Evolutionary conservation across 306 rosid species (phyloP).

Genomic region (Glycine tomentella): DNA sequence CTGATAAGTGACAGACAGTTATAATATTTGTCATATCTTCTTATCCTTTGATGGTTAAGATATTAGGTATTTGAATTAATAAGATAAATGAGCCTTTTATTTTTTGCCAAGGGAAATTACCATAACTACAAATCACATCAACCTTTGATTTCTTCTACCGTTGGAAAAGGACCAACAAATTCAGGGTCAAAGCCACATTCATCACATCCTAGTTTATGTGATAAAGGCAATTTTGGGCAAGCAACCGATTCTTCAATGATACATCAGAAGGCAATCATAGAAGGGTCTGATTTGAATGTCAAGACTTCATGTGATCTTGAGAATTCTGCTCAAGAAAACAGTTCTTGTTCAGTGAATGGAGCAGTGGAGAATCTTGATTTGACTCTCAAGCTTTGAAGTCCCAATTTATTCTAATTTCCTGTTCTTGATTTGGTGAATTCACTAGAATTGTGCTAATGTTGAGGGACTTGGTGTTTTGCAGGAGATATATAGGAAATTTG

Average conservation of each 20-base stretch:
- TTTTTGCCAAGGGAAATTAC: too few relatives aligned
- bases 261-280: too few relatives aligned
- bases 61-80: too few relatives aligned
- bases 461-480: neutral
- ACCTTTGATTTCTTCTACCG: neutral
- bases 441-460: neutral
- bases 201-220: neutral
- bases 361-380: neutral
- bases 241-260: neutral
- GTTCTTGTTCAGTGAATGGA: neutral
- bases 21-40: too few relatives aligned
- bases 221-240: neutral
- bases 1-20: too few relatives aligned
- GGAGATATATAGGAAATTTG: too few relatives aligned
- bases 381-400: neutral
- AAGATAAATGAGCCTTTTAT: too few relatives aligned
- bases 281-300: neutral
- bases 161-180: neutral
- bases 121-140: too few relatives aligned
- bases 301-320: neutral
- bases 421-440: neutral
- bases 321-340: neutral
- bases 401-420: neutral
- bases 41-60: too few relatives aligned
- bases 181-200: neutral